phyloP scores from a whole-genome alignment of 2,329 filamentous ascomycete species.

The Gliomastix tumulicola region DNA sequence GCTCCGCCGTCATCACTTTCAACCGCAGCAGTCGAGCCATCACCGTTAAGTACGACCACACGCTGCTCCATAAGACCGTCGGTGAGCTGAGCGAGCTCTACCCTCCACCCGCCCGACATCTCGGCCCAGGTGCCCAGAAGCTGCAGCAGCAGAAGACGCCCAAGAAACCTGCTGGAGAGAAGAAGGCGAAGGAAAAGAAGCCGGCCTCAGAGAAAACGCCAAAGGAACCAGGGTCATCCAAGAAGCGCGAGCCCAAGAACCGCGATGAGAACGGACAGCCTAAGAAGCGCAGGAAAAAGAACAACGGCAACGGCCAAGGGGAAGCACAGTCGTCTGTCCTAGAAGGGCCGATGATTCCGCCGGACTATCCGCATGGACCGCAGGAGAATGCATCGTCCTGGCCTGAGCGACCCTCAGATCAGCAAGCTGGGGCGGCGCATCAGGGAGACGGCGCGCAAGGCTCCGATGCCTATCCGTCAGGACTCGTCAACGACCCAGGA shows the following conservation, averaged over 20 bases:
- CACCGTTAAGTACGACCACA: slow-evolving; percentile 48
- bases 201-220: no score
- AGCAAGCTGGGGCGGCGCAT: neutral
- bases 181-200: slow-evolving; percentile 13
- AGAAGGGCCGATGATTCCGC: slow-evolving; percentile 7
- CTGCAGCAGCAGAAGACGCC: slow-evolving; percentile 13
- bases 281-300: slow-evolving; percentile 4
- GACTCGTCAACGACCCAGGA: slow-evolving; percentile 6
- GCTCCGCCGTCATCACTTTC: slow-evolving; percentile 42
- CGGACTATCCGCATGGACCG: slow-evolving; percentile 7
- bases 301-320: no score
- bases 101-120: slow-evolving; percentile 29
- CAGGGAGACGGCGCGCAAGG: slow-evolving; percentile 5
- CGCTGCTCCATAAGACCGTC: slow-evolving; percentile 49
- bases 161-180: slow-evolving; percentile 14
- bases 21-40: slow-evolving; percentile 37
- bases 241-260: slow-evolving; percentile 19
- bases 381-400: slow-evolving; percentile 2
- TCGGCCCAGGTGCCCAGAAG: slow-evolving; percentile 16
- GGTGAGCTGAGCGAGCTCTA: slow-evolving; percentile 37
- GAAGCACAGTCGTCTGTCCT: slow-evolving; percentile 3
- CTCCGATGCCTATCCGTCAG: slow-evolving; percentile 10
- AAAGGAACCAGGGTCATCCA: slow-evolving; percentile 8
- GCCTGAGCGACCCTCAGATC: neutral
- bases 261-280: neutral